Evolutionary conservation across 306 rosid genomes (phyloP).

Genomic region (Lathyrus aphaca): DNA sequence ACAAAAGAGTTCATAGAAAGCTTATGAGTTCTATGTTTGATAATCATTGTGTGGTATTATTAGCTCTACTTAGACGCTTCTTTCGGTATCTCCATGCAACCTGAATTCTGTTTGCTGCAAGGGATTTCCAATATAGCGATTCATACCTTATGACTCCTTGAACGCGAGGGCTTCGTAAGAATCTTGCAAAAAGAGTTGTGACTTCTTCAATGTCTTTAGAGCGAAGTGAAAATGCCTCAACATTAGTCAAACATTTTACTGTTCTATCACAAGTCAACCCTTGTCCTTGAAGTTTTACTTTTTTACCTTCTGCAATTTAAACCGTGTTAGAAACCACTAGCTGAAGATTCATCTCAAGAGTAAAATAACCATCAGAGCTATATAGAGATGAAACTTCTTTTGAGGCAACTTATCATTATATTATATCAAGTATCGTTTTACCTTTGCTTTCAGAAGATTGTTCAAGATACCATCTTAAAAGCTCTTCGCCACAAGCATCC

Average conservation of each 20-base stretch:
- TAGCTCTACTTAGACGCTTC: conserved; percentile 43
- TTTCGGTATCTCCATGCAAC: conserved; percentile 78
- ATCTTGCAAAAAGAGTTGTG: conserved; percentile 73
- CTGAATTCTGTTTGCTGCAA: conserved; percentile 73
- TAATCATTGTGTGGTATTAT: too few relatives aligned
- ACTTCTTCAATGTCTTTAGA: conserved; percentile 79
- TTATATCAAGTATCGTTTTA: conserved; percentile 29
- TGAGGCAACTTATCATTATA: background rate
- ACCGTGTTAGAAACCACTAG: background rate
- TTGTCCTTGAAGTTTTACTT: conserved; percentile 61
- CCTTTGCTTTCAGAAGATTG: conserved; percentile 77
- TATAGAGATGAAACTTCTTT: background rate
- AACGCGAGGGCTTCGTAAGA: conserved; percentile 73
- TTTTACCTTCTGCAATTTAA: conserved; percentile 61
- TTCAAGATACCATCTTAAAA: conserved; percentile 55
- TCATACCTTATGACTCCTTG: conserved; percentile 77
- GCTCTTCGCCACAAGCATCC: conserved; percentile 91
- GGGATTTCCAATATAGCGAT: conserved; percentile 80
- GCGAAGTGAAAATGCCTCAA: conserved; percentile 71
- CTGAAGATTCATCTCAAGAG: too few relatives aligned
- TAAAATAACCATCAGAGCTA: too few relatives aligned
- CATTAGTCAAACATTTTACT: conserved; percentile 38
- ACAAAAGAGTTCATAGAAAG: background rate
- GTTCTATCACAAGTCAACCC: conserved; percentile 49
- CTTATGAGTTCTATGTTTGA: background rate